Conservation (phyloP, 345 rosid genomes). For the Trapa bicornis region DNA sequence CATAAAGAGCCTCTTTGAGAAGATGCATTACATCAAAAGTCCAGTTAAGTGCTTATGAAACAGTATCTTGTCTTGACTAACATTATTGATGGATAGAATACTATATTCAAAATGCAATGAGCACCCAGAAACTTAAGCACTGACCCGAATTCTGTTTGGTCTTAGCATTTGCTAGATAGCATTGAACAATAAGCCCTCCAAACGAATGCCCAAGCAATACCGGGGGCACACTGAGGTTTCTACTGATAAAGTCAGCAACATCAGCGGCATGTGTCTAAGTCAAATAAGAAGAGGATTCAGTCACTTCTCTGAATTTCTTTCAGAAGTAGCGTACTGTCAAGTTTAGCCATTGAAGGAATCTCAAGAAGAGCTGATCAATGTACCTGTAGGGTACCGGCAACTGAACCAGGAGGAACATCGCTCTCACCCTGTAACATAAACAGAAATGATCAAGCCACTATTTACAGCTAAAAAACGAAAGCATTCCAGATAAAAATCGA, state of each 20-base stretch:
- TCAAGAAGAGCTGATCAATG: constrained; percentile 6
- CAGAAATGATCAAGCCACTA: background rate
- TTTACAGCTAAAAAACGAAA: background rate
- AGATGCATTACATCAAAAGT: background rate
- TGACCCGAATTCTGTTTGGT: constrained; percentile 27
- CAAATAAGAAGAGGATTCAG: constrained; percentile 13
- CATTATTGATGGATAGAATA: background rate
- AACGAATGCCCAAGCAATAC: constrained; percentile 82
- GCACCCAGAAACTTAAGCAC: background rate
- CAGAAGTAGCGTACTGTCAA: background rate
- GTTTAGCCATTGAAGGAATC: background rate
- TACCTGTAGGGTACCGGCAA: constrained; percentile 79
- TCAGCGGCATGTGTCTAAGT: constrained; percentile 89
- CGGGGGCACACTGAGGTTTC: constrained; percentile 41
- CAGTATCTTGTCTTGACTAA: background rate
- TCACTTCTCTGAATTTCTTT: background rate
- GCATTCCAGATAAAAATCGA: background rate
- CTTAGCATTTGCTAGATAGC: constrained; percentile 48
- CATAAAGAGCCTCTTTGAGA: background rate
- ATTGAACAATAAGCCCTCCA: constrained; percentile 80
- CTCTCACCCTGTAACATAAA: constrained; percentile 65
- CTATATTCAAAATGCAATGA: background rate
- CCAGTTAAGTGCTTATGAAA: background rate
- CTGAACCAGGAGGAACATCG: constrained; percentile 48
- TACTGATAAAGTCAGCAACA: constrained; percentile 57